These are phyloP conservation scores for Tricholoma bakamatsutake DNA, from an alignment of 768 basidiomycete genomes.

Conservation along the genomic window DNA sequence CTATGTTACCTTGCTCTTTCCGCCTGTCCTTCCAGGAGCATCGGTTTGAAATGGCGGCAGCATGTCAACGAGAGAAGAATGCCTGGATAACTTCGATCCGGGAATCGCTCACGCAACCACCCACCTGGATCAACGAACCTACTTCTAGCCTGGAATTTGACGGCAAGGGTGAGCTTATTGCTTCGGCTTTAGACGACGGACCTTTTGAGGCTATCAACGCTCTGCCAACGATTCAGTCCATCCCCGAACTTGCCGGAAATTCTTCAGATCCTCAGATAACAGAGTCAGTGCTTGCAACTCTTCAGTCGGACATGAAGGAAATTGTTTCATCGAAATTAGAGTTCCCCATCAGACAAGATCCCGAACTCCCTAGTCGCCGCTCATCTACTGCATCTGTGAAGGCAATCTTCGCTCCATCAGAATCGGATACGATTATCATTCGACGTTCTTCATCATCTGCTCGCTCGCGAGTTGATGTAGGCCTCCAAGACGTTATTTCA, in stretches of 20 bases:
- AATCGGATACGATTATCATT: constrained; percentile 53
- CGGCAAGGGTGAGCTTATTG: constrained; percentile 32
- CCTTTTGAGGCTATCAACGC: constrained; percentile 34
- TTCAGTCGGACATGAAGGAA: constrained; percentile 22
- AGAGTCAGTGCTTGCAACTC: constrained; percentile 30
- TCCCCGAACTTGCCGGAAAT: constrained; percentile 38
- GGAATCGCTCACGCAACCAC: constrained; percentile 38
- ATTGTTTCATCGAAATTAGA: constrained; percentile 23
- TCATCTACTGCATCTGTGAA: constrained; percentile 63
- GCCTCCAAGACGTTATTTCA: constrained; percentile 77
- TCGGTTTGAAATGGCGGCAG: constrained; percentile 80
- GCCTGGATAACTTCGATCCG: constrained; percentile 77
- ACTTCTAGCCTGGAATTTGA: constrained; percentile 54
- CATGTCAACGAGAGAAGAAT: constrained; percentile 78
- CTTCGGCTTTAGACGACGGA: constrained; percentile 32
- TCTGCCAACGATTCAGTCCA: constrained; percentile 52
- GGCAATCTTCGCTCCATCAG: constrained; percentile 47
- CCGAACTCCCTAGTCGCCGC: constrained; percentile 41
- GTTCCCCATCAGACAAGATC: constrained; percentile 18
- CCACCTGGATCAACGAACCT: constrained; percentile 55
- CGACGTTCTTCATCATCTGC: constrained; percentile 61
- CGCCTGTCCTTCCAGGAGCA: constrained; percentile 64
- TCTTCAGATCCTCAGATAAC: constrained; percentile 27
- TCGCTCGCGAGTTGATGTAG: constrained; percentile 69
- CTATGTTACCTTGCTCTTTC: constrained; percentile 76